Evolutionary conservation across 441 rosid species (phyloP).

Genomic region (Geranium incanum): DNA sequence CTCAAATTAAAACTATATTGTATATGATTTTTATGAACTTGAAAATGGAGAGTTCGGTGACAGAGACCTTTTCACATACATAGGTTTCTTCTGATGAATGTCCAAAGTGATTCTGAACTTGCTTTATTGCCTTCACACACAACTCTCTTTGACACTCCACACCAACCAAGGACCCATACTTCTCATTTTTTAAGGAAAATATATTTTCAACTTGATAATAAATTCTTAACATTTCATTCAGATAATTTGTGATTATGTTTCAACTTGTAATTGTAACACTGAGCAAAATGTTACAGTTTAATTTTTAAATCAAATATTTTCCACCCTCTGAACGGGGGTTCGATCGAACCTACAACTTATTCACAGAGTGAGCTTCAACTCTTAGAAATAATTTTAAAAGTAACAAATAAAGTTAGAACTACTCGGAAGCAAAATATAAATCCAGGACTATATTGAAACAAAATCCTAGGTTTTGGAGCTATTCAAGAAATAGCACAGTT

Average conservation of each 20-base stretch:
- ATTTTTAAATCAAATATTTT: too few relatives aligned
- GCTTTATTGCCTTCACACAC: background rate
- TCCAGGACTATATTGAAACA: too few relatives aligned
- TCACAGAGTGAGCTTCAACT: too few relatives aligned
- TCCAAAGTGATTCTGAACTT: slow-evolving; percentile 4
- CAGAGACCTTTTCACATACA: background rate
- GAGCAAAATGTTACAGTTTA: too few relatives aligned
- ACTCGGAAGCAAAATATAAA: too few relatives aligned
- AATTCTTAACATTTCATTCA: too few relatives aligned
- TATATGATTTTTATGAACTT: background rate
- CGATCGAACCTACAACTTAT: too few relatives aligned
- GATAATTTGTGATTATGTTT: background rate
- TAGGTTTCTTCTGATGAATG: background rate
- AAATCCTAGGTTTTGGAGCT: background rate
- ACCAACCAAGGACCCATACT: background rate
- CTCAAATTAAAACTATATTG: background rate
- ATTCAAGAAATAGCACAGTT: background rate
- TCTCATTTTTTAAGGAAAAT: background rate
- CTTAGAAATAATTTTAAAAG: too few relatives aligned
- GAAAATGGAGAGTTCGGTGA: slow-evolving; percentile 1
- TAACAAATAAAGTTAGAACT: too few relatives aligned
- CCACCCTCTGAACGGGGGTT: too few relatives aligned
- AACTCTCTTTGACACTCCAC: background rate
- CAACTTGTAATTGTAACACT: too few relatives aligned
- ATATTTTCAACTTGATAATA: too few relatives aligned